phyloP scores from a whole-genome alignment of 495 filamentous ascomycete species.

The Jackrogersella multiformis region DNA sequence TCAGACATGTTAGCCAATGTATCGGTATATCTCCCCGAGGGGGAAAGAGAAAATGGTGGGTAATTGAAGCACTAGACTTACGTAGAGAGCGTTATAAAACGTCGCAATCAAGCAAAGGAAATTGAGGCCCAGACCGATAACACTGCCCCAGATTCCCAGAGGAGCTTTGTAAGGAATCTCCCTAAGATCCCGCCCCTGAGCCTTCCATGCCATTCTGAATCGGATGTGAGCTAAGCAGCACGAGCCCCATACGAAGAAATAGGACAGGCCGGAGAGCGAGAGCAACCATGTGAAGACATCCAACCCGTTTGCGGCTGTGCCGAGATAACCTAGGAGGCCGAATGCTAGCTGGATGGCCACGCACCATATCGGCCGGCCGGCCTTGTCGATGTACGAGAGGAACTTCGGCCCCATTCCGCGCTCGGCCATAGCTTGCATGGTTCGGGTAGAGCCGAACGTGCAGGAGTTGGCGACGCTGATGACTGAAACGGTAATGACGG shows the following conservation, averaged over 20 bases:
- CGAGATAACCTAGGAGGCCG: conserved; percentile 51
- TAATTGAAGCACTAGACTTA: conserved; percentile 42
- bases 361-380: conserved; percentile 65
- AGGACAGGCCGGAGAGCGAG: conserved; percentile 69
- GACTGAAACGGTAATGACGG: conserved; percentile 70
- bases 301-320: conserved; percentile 37
- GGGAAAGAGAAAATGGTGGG: neutral
- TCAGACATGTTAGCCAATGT: conserved; percentile 33
- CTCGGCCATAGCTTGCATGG: conserved; percentile 67
- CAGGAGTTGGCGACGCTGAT: conserved; percentile 70
- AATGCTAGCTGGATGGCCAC: conserved; percentile 64
- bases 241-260: conserved; percentile 77
- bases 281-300: conserved; percentile 71
- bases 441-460: conserved; percentile 69
- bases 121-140: conserved; percentile 66
- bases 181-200: conserved; percentile 60
- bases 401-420: conserved; percentile 67
- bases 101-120: conserved; percentile 69
- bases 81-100: conserved; percentile 58
- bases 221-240: conserved; percentile 79
- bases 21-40: neutral
- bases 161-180: conserved; percentile 61
- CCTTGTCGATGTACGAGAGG: conserved; percentile 64
- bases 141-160: conserved; percentile 70
- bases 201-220: conserved; percentile 67